Evolutionary conservation across 2,329 filamentous ascomycete genomes (phyloP), one percentile per base, ranked within the genome.

Genomic region (Myriosclerotinia scirpicola): DNA sequence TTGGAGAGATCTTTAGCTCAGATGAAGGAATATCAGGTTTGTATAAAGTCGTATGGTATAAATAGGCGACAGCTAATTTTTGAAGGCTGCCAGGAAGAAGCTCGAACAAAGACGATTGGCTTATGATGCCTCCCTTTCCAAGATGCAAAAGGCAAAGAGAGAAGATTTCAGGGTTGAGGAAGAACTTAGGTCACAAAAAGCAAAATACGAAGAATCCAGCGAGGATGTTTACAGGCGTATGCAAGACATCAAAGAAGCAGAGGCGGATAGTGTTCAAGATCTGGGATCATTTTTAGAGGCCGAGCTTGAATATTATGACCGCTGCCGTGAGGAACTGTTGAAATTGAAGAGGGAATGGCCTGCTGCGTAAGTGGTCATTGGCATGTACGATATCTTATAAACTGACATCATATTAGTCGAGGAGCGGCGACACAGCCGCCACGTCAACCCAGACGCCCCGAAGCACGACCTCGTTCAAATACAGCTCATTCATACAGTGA

Each of bases 21-120:
- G 84, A 94, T 98, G 92, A 97, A 96, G 78, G 95, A 98, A 76
- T 98, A 97, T 74, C 93, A 97, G 84, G 91, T 94, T 83, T 65
- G 84, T 77, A 26, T 0, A 54, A 20, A 6, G 15, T 34, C 11
- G 3, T 5, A 64, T 53, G 9, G 22, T 62, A 15, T 7, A 8
- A 15, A 36, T 52, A 68, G 75, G 68, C 73, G 67, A 72, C 26
- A 34, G 46, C 59, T 67, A 65, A 74, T 58, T 40, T 65, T 40
- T 67, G 67, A 68, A 90, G 90, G 83, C 85, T 71, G 87, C 94
- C 61, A 90, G 94, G 76, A 97, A 95, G 85, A 97, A 96, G 86
- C 89, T 98, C 71, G 95, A 98, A 77, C 91, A 83, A 75, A 89
- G 94, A 67, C 87, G 94, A 68, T 83, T 98, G 67, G 93, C 93